A percentile compares a stretch with the other conserved stretches of the same genome.
These are phyloP conservation scores for Phytopythium chamaehyphon DNA, from an alignment of 352 stramenopile species.

Conservation along the genomic window DNA sequence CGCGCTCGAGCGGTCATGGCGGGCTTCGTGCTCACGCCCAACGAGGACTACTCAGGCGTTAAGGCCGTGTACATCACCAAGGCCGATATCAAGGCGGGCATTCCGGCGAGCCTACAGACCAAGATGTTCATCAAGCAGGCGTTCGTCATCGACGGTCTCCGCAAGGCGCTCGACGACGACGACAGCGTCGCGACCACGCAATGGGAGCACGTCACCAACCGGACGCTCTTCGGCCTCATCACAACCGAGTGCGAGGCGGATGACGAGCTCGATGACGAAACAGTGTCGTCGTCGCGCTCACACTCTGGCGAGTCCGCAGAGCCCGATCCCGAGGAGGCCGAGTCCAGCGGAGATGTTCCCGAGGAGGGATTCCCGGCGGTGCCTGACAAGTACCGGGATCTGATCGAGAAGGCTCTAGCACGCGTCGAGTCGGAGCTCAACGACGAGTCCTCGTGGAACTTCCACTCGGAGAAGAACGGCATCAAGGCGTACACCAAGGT, in stretches of 20 bases:
- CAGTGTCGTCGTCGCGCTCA: slow-evolving; percentile 17
- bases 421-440: slow-evolving; percentile 59
- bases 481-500: slow-evolving; percentile 66
- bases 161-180: slow-evolving; percentile 53
- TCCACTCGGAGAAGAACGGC: slow-evolving; percentile 65
- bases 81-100: slow-evolving; percentile 55
- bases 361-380: slow-evolving; percentile 42
- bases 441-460: slow-evolving; percentile 50
- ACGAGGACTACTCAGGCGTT: slow-evolving; percentile 51
- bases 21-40: slow-evolving; percentile 59
- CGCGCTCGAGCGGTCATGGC: slow-evolving; percentile 50
- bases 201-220: slow-evolving; percentile 41
- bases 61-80: slow-evolving; percentile 64
- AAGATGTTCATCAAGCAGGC: slow-evolving; percentile 73
- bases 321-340: slow-evolving; percentile 9
- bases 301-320: slow-evolving; percentile 16
- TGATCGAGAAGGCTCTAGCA: slow-evolving; percentile 52
- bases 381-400: slow-evolving; percentile 44
- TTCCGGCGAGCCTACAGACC: slow-evolving; percentile 45
- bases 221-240: slow-evolving; percentile 39
- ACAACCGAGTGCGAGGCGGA: slow-evolving; percentile 29
- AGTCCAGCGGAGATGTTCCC: slow-evolving; percentile 15
- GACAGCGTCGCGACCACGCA: slow-evolving; percentile 10
- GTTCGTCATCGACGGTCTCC: slow-evolving; percentile 57
- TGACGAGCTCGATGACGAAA: slow-evolving; percentile 31